These are phyloP conservation scores for Solanum appendiculatum DNA, from an alignment of 257 asterid genomes.

Conservation along the genomic window DNA sequence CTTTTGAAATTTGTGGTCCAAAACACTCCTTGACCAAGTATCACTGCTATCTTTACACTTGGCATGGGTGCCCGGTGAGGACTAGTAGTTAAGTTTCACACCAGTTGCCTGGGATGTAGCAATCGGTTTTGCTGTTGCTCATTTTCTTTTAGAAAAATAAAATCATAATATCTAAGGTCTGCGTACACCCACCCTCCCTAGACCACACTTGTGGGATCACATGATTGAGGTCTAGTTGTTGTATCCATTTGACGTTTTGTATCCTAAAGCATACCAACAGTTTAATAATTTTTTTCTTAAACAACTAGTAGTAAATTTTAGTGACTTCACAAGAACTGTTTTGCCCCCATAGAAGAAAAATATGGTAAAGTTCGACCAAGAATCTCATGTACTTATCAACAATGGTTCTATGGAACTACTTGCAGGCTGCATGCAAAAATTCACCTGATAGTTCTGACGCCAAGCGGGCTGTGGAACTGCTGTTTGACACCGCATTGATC, in stretches of 20 bases:
- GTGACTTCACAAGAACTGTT: neutral
- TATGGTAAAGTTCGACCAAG: neutral
- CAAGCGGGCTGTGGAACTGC: slow-evolving; percentile 79
- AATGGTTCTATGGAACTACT: neutral
- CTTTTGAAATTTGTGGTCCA: neutral
- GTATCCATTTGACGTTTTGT: neutral
- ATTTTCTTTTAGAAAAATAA: neutral
- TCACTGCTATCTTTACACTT: neutral
- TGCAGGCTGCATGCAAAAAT: slow-evolving; percentile 97
- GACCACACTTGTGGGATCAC: neutral
- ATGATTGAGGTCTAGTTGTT: neutral
- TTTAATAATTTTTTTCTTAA: neutral
- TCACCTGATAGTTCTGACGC: slow-evolving; percentile 87
- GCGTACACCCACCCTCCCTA: neutral
- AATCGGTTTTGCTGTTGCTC: neutral
- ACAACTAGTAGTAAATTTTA: neutral
- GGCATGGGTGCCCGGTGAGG: neutral
- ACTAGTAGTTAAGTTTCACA: neutral
- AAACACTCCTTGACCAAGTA: neutral
- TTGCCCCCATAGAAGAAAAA: neutral
- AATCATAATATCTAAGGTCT: neutral
- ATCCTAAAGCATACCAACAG: neutral
- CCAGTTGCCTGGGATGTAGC: neutral
- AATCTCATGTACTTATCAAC: neutral
- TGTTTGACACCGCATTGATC: slow-evolving; percentile 82